A percentile compares a stretch with the other conserved stretches of the same genome.
Evolutionary conservation across 202 grass and related monocot genomes (phyloP).

Genomic region (Panicum virgatum): DNA sequence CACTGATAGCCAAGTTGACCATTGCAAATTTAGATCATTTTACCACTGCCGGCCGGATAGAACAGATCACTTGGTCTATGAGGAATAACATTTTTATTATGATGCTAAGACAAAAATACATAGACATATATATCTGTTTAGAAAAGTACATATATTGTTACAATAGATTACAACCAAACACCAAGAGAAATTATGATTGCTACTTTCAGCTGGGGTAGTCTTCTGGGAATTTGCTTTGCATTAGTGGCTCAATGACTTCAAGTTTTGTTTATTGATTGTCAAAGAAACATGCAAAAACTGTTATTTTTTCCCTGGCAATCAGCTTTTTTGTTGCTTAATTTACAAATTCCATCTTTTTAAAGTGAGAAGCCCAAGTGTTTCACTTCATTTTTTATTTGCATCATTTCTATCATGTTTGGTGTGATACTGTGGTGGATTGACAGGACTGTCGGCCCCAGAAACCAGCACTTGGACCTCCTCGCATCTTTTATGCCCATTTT

Average conservation of each 20-base stretch:
- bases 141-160: neutral
- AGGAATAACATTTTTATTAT: neutral
- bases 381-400: neutral
- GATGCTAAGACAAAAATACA: neutral
- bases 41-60: neutral
- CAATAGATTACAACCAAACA: neutral
- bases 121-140: neutral
- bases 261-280: neutral
- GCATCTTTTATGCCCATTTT: neutral
- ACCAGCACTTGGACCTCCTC: neutral
- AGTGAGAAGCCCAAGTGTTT: neutral
- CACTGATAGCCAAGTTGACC: neutral
- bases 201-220: neutral
- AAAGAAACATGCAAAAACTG: neutral
- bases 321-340: neutral
- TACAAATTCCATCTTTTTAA: slow-evolving; percentile 8
- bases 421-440: slow-evolving; percentile 42
- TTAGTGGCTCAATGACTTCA: neutral
- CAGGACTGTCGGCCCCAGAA: slow-evolving; percentile 35
- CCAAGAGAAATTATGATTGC: neutral
- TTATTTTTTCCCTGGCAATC: neutral
- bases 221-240: neutral
- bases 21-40: neutral
- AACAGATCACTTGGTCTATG: neutral
- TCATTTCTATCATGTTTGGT: slow-evolving; percentile 25